A percentile compares a stretch with the other conserved stretches of the same genome.
These are phyloP conservation scores for Pyrenochaeta sp. DNA, from an alignment of 2,329 filamentous ascomycete species.

Conservation along the genomic window DNA sequence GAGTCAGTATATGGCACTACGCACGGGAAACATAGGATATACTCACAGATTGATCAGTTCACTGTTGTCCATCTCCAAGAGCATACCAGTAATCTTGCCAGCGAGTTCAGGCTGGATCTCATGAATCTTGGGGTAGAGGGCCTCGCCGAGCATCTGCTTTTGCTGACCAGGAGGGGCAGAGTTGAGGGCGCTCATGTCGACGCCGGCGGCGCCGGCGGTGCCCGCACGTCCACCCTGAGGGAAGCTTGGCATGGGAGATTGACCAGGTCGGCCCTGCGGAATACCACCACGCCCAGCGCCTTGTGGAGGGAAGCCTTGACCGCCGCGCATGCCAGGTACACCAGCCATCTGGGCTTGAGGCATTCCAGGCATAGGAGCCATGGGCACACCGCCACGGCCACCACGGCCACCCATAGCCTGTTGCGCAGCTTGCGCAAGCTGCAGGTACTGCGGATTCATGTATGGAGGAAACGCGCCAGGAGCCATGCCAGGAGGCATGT, in stretches of 20 bases:
- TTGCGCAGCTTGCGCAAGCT: slow-evolving; percentile 75
- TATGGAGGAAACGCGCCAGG: slow-evolving; percentile 75
- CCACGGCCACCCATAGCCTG: slow-evolving; percentile 66
- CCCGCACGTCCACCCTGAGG: slow-evolving; percentile 41
- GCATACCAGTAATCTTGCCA: slow-evolving; percentile 99
- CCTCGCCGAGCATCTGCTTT: slow-evolving; percentile 98
- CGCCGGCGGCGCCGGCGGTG: slow-evolving; percentile 41
- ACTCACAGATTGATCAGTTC: slow-evolving; percentile 97
- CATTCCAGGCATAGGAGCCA: slow-evolving; percentile 72
- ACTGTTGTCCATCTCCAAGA: slow-evolving; percentile 97
- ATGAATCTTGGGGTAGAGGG: slow-evolving; percentile 98
- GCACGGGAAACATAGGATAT: slow-evolving; percentile 2
- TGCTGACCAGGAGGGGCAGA: slow-evolving; percentile 74
- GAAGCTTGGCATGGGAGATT: slow-evolving; percentile 43
- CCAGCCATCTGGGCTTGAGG: slow-evolving; percentile 70
- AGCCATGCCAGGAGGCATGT: slow-evolving; percentile 72
- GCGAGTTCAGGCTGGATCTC: slow-evolving; percentile 93
- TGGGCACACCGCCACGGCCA: slow-evolving; percentile 69
- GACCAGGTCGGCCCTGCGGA: slow-evolving; percentile 42
- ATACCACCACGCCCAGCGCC: slow-evolving; percentile 45
- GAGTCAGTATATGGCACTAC: slow-evolving; percentile 38
- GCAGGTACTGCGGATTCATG: slow-evolving; percentile 81
- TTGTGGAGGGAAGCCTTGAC: slow-evolving; percentile 50
- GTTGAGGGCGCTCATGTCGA: slow-evolving; percentile 62
- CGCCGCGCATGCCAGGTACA: slow-evolving; percentile 53